Conservation (phyloP, 2,329 filamentous ascomycete species). For the Septoria linicola region DNA sequence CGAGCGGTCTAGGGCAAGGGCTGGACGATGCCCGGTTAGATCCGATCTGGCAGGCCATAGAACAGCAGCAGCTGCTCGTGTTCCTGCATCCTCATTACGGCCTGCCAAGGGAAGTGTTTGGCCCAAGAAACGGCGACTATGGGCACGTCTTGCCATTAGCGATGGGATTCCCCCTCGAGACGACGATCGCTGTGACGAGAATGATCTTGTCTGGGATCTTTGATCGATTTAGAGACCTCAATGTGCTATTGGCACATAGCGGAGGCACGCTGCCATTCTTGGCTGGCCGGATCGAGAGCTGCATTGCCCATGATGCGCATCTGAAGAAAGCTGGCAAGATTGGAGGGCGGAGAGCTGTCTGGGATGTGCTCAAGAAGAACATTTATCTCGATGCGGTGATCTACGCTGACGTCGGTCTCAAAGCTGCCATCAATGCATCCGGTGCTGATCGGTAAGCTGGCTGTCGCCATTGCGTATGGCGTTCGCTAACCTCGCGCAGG, state of each 20-base stretch:
- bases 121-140: conserved; percentile 69
- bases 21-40: conserved; percentile 75
- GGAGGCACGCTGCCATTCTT: conserved; percentile 87
- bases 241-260: conserved; percentile 80
- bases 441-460: conserved; percentile 61
- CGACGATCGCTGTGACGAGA: conserved; percentile 81
- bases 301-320: conserved; percentile 77
- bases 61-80: conserved; percentile 63
- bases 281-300: conserved; percentile 84
- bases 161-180: conserved; percentile 87
- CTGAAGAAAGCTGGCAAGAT: conserved; percentile 61
- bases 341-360: conserved; percentile 57
- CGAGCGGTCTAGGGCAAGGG: conserved; percentile 73
- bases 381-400: conserved; percentile 86
- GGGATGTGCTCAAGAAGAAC: conserved; percentile 69
- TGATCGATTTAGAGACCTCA: conserved; percentile 67
- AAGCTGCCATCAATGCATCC: conserved; percentile 66
- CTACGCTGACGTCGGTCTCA: conserved; percentile 71
- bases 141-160: conserved; percentile 85
- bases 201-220: conserved; percentile 89
- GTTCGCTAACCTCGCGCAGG: conserved; percentile 10
- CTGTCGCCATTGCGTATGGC: not conserved
- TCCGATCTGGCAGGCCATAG: conserved; percentile 68
- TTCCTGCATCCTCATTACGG: conserved; percentile 95
- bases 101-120: conserved; percentile 76